Conservation (phyloP, 2,329 filamentous ascomycete genomes). For the Phyllosticta citrichinensis region DNA sequence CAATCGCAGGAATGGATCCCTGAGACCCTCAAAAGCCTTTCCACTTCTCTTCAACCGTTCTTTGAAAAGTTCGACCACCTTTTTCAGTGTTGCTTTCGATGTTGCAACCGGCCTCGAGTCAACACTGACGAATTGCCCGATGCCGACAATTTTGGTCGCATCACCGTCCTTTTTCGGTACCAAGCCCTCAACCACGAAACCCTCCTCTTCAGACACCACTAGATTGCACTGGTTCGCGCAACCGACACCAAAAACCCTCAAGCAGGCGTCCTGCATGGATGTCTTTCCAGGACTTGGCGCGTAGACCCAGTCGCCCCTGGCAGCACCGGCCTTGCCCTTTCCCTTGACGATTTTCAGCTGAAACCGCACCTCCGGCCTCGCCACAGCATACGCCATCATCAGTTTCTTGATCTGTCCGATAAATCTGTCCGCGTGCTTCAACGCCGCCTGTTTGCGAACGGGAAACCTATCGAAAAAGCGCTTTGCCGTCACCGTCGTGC, state of each 20-base stretch:
- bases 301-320: slow-evolving; percentile 49
- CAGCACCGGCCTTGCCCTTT: slow-evolving; percentile 27
- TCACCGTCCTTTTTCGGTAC: slow-evolving; percentile 44
- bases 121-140: slow-evolving; percentile 53
- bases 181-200: slow-evolving; percentile 46
- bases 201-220: slow-evolving; percentile 25
- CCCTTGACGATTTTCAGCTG: slow-evolving; percentile 49
- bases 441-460: slow-evolving; percentile 49
- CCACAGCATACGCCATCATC: slow-evolving; percentile 55
- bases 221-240: slow-evolving; percentile 46
- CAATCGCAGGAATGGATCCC: slow-evolving; percentile 53
- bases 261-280: slow-evolving; percentile 44
- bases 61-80: slow-evolving; percentile 46
- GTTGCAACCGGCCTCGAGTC: slow-evolving; percentile 56
- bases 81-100: slow-evolving; percentile 48
- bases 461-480: slow-evolving; percentile 52
- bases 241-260: slow-evolving; percentile 52
- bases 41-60: slow-evolving; percentile 31
- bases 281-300: slow-evolving; percentile 40
- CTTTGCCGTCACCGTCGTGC: slow-evolving; percentile 55
- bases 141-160: slow-evolving; percentile 27
- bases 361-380: slow-evolving; percentile 53
- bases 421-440: slow-evolving; percentile 49
- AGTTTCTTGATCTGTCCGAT: slow-evolving; percentile 50
- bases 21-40: slow-evolving; percentile 21